Percentiles rank a stretch among this genome's conserved stretches.
Evolutionary conservation across 73 alveolate genomes (phyloP).

Genomic region (Stentor roeselii): DNA sequence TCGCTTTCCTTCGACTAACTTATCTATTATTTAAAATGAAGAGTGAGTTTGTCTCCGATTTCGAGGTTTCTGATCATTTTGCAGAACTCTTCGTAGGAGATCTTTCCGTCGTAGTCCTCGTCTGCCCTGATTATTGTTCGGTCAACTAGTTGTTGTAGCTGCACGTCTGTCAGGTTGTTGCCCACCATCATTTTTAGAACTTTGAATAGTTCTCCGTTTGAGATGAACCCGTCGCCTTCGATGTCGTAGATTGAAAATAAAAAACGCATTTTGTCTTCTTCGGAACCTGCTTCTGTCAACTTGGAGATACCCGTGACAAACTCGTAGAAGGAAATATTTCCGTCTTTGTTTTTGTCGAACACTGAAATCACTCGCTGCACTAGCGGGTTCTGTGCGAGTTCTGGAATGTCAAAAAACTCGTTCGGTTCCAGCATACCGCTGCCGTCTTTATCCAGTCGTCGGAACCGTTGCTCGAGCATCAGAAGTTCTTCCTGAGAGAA

Average conservation of each 20-base stretch:
- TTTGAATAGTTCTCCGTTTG: conserved; percentile 94
- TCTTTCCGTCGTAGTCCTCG: conserved; percentile 95
- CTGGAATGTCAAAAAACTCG: conserved; percentile 96
- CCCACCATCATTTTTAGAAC: conserved; percentile 98
- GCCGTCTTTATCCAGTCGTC: conserved; percentile 84
- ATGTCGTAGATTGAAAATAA: conserved; percentile 94
- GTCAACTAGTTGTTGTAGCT: conserved; percentile 92
- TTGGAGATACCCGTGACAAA: conserved; percentile 91
- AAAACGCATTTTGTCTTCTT: conserved; percentile 89
- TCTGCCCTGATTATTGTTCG: conserved; percentile 97
- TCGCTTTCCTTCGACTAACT: not conserved
- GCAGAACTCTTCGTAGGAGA: conserved; percentile 91
- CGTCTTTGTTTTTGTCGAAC: conserved; percentile 91
- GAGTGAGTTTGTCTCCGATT: conserved; percentile 24
- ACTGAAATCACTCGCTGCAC: conserved; percentile 91
- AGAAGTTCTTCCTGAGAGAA: conserved; percentile 26
- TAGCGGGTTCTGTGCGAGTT: conserved; percentile 92
- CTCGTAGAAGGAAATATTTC: conserved; percentile 92
- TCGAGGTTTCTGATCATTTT: conserved; percentile 26
- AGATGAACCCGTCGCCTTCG: conserved; percentile 89
- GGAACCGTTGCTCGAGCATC: conserved; percentile 64
- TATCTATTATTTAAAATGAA: conserved; percentile 4
- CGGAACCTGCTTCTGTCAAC: conserved; percentile 80
- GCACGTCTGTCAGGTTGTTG: conserved; percentile 89
- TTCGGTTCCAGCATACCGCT: conserved; percentile 95